Evolutionary conservation across 2,329 filamentous ascomycete species (phyloP).

Genomic region (Biscogniauxia marginata): DNA sequence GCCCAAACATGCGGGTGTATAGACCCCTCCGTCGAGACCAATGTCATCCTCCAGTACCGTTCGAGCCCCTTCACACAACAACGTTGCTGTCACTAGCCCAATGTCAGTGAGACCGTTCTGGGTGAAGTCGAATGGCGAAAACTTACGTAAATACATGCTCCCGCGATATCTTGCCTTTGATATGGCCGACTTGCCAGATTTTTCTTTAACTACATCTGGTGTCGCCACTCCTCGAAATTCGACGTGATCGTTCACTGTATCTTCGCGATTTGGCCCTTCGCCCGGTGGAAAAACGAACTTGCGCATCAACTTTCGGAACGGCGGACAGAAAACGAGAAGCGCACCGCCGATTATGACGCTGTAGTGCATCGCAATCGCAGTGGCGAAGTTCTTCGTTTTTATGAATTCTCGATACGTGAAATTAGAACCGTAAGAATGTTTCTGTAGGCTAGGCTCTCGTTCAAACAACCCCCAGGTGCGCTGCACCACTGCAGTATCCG

Average conservation of each 20-base stretch:
- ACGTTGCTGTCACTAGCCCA: constrained; percentile 59
- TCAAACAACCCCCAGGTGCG: constrained; percentile 62
- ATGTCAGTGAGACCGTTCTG: constrained; percentile 6
- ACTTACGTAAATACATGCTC: constrained; percentile 63
- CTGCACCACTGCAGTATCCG: constrained; percentile 56
- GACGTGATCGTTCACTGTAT: constrained; percentile 56
- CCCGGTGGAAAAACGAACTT: constrained; percentile 52
- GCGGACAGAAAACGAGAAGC: constrained; percentile 45
- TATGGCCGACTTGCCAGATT: constrained; percentile 48
- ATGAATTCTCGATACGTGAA: constrained; percentile 59
- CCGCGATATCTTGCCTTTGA: constrained; percentile 57
- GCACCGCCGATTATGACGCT: constrained; percentile 42
- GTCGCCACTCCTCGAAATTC: constrained; percentile 63
- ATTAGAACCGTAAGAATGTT: constrained; percentile 57
- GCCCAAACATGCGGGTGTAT: constrained; percentile 71
- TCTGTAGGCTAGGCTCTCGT: constrained; percentile 41
- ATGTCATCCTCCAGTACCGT: constrained; percentile 64
- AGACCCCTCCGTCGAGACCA: constrained; percentile 62
- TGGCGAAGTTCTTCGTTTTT: constrained; percentile 47
- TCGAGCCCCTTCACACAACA: constrained; percentile 63
- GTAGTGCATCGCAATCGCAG: constrained; percentile 51
- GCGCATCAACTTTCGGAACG: constrained; percentile 44
- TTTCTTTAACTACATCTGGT: constrained; percentile 47
- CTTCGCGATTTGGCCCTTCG: constrained; percentile 52
- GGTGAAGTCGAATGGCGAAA: background rate